phyloP scores from a whole-genome alignment of 331 rosid genomes.

The Saraca asoca region DNA sequence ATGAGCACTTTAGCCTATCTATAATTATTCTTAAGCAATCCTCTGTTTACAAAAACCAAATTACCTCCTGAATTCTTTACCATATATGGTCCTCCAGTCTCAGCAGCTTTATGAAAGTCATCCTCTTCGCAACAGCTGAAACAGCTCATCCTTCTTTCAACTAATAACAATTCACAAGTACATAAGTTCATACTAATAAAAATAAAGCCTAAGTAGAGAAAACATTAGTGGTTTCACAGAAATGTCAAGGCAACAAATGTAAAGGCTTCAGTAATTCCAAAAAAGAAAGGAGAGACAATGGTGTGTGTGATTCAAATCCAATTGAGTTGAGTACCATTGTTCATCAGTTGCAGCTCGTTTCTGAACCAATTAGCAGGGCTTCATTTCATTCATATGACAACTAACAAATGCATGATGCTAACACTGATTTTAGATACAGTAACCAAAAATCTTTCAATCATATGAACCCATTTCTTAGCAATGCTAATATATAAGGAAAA shows the following conservation, averaged over 20 bases:
- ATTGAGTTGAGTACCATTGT: background rate
- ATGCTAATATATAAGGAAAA: background rate
- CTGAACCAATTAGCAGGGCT: conserved; percentile 21
- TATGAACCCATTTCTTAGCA: background rate
- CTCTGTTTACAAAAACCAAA: conserved; percentile 12
- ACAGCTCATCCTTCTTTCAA: conserved; percentile 61
- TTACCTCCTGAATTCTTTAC: conserved; percentile 65
- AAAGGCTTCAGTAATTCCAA: background rate
- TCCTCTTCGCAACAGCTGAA: conserved; percentile 74
- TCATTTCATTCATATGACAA: conserved; percentile 13
- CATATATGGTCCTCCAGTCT: conserved; percentile 55
- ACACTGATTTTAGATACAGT: conserved; percentile 3
- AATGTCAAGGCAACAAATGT: conserved; percentile 10
- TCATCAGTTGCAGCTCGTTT: background rate
- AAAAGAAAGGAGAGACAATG: background rate
- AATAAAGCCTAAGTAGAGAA: background rate
- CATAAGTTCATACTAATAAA: conserved; percentile 23
- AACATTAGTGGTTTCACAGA: background rate
- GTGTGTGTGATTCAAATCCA: conserved; percentile 3
- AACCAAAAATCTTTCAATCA: conserved; percentile 3
- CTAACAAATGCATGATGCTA: background rate
- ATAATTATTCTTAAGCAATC: background rate
- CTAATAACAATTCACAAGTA: conserved; percentile 14
- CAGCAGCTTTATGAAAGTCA: conserved; percentile 53
- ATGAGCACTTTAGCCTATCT: background rate